A percentile compares a stretch with the other conserved stretches of the same genome.
Evolutionary conservation across 1,139 yeast genomes (phyloP).

Genomic region (Magnusiomyces paraingens): DNA sequence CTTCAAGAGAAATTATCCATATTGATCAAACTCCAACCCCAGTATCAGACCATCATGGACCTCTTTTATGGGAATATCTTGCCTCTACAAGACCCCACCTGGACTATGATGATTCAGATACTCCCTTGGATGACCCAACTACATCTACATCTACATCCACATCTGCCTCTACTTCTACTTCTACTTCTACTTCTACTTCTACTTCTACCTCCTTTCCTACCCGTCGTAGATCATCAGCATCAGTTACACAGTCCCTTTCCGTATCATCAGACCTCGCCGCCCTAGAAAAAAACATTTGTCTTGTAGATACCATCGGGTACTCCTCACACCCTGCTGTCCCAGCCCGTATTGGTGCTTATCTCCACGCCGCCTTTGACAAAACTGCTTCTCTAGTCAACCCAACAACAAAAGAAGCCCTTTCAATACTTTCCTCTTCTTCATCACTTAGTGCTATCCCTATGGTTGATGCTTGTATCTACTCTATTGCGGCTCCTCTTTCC

Average conservation of each 20-base stretch:
- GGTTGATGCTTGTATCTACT: conserved; percentile 31
- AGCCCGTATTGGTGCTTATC: conserved; percentile 22
- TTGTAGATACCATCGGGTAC: conserved; percentile 26
- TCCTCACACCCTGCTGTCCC: conserved; percentile 20
- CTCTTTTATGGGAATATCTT: background rate
- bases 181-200: too few relatives aligned
- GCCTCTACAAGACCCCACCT: conserved; percentile 3
- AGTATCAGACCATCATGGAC: background rate
- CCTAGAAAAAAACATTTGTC: conserved; percentile 26
- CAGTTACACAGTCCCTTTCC: conserved; percentile 20
- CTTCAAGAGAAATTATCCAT: conserved; percentile 25
- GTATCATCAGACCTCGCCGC: conserved; percentile 19
- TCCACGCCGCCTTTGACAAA: conserved; percentile 25
- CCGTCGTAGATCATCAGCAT: conserved; percentile 15
- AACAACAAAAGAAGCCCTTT: conserved; percentile 19
- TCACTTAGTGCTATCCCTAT: conserved; percentile 27
- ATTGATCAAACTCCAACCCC: conserved; percentile 21
- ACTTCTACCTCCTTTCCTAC: too few relatives aligned
- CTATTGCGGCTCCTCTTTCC: conserved; percentile 21
- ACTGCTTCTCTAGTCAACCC: conserved; percentile 29
- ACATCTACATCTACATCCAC: conserved; percentile 23
- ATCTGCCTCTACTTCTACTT: too few relatives aligned
- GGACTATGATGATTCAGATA: background rate
- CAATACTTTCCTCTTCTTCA: conserved; percentile 25
- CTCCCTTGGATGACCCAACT: background rate